Evolutionary conservation across 371 early-diverging fungal species (phyloP), one percentile per base, ranked within the genome.

Genomic region (Sporodiniella umbellata): DNA sequence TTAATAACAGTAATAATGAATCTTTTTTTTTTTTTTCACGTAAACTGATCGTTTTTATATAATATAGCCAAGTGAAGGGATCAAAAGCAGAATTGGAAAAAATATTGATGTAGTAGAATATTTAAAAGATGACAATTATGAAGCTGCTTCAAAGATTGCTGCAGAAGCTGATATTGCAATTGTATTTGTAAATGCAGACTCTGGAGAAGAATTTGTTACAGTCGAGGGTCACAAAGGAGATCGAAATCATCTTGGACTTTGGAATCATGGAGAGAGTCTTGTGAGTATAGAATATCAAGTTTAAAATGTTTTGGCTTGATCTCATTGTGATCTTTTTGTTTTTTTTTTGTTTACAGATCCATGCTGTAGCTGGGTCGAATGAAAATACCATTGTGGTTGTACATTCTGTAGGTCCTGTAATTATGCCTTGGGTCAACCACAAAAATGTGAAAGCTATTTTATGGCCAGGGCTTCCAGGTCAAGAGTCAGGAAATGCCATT

Each of bases 401-500:
- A 3, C 80, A 84, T 61, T 60, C 70, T 22, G 78, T 78, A 15
- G 83, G 82, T 11, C 62, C 84, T 47, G 75, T 84, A 11, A 44
- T 67, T 42, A 78, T 83, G 78, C 74, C 69, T 1, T 85, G 81
- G 82, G 47, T 68, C 42, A 47, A 70, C 45, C 73, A 82, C 56
- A 75, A 81, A 21, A 75, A 80, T 39, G 66, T 76, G 37, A 78
- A 68, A 38, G 81, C 82, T 12, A 67, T 85, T 23, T 51, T 85
- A 7, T 73, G 70, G 55, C 75, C 83, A 19, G 68, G 72, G 35
- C 48, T 75, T 22, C 71, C 75, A 12, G 72, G 76, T 22, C 81
- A 85, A 67, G 86, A 84, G 50, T 62, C 80, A n/a, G 86, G 86
- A 21, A 79, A 81, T 40, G 64, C 82, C 14, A 57, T 86, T 21